Conservation (phyloP, 371 early-diverging fungal species). For the Haplosporangium sp. region DNA sequence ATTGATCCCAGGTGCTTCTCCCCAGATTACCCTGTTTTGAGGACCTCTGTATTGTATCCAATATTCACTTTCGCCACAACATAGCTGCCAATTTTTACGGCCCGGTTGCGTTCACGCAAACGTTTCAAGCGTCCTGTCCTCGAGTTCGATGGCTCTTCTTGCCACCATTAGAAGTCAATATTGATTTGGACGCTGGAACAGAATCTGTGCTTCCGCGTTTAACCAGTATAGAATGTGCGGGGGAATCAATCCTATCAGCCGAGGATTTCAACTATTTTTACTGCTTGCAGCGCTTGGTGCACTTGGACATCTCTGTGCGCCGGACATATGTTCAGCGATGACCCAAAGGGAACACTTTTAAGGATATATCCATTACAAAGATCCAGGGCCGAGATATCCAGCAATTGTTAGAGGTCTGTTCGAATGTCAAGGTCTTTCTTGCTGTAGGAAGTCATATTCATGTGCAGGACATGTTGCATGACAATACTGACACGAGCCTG, state of each 20-base stretch:
- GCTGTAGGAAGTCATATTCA: neutral
- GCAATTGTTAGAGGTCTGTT: neutral
- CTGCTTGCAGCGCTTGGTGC: conserved; percentile 1
- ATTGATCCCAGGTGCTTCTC: neutral
- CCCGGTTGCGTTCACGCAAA: neutral
- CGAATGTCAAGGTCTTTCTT: neutral
- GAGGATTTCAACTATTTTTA: neutral
- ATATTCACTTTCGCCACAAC: neutral
- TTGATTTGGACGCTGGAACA: no score
- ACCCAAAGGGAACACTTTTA: neutral
- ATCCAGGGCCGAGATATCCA: neutral
- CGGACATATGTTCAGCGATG: neutral
- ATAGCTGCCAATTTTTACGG: neutral
- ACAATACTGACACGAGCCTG: no score
- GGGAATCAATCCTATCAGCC: neutral
- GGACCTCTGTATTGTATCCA: neutral
- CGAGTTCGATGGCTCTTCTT: no score
- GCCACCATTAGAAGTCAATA: no score
- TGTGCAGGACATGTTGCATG: no score
- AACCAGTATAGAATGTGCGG: neutral
- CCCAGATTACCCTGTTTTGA: neutral
- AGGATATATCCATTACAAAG: neutral
- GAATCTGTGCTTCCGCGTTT: neutral
- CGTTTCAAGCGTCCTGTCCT: neutral
- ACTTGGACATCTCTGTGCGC: conserved; percentile 1